Evolutionary conservation across 2,329 filamentous ascomycete genomes (phyloP).

Genomic region (Sclerotinia sclerotiorum): DNA sequence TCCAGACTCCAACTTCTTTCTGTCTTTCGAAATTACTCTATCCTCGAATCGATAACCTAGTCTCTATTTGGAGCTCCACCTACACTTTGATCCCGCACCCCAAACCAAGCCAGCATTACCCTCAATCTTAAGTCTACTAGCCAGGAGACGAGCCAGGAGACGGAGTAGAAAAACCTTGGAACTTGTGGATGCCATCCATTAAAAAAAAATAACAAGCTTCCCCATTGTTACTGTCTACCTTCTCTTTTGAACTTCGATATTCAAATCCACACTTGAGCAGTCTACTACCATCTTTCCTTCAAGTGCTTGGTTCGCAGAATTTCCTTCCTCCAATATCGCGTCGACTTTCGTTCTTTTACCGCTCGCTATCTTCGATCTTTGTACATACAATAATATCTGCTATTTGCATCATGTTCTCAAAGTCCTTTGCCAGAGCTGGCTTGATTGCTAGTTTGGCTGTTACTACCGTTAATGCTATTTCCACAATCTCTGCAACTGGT

Average conservation of each 20-base stretch:
- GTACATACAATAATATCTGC: slow-evolving; percentile 20
- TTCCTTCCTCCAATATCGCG: background rate
- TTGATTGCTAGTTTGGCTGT: slow-evolving; percentile 36
- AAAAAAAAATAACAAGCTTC: slow-evolving; percentile 4
- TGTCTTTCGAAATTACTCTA: background rate
- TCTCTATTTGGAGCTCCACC: slow-evolving; percentile 5
- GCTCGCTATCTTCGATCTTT: slow-evolving; percentile 11
- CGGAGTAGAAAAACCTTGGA: background rate
- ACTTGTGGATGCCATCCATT: slow-evolving; percentile 4
- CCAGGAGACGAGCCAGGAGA: background rate
- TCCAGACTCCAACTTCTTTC: slow-evolving; percentile 16
- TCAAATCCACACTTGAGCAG: slow-evolving; percentile 11
- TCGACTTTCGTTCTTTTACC: slow-evolving; percentile 10
- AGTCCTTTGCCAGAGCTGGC: slow-evolving; percentile 29
- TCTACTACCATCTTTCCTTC: slow-evolving; percentile 2
- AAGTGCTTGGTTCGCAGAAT: slow-evolving; percentile 7
- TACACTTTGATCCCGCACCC: slow-evolving; percentile 5
- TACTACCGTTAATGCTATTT: slow-evolving; percentile 42
- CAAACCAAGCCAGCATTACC: slow-evolving; percentile 3
- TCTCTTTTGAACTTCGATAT: slow-evolving; percentile 2
- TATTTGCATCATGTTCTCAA: slow-evolving; percentile 33
- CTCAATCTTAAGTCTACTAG: background rate
- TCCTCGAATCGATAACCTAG: background rate
- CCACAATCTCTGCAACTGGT: slow-evolving; percentile 58
- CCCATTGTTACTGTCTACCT: slow-evolving; percentile 1